Evolutionary conservation across 78 protist genomes (phyloP).

Genomic region (Isochrysis galbana): DNA sequence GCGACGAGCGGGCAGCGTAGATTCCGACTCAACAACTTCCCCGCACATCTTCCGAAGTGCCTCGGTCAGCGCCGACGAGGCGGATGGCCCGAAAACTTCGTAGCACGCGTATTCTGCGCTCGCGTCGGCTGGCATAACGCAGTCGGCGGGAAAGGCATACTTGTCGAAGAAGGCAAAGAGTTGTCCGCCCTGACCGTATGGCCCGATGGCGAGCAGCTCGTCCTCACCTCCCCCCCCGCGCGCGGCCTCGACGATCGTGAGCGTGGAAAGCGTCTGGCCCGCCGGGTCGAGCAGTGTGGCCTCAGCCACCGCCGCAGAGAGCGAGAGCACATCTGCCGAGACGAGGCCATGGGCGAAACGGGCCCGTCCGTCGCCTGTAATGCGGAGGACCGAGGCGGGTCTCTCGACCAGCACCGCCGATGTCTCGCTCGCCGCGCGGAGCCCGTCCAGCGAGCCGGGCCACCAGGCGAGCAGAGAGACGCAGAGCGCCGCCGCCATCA

Average conservation of each 20-base stretch:
- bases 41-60: neutral
- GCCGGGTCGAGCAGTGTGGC: neutral
- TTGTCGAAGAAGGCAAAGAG: neutral
- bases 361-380: neutral
- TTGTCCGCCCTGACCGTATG: neutral
- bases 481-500: no score
- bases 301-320: neutral
- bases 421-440: no score
- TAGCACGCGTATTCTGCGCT: neutral
- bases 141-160: neutral
- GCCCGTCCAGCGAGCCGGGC: no score
- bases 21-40: no score
- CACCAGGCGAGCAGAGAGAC: no score
- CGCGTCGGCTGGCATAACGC: neutral
- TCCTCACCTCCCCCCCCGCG: neutral
- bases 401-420: no score
- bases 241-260: neutral
- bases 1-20: no score
- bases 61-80: neutral
- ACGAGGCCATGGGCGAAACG: neutral
- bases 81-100: neutral
- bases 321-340: neutral
- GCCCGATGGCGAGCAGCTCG: neutral
- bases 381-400: neutral
- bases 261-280: neutral